Evolutionary conservation across 345 rosid genomes (phyloP).

Genomic region (Diplotaxis tenuifolia): DNA sequence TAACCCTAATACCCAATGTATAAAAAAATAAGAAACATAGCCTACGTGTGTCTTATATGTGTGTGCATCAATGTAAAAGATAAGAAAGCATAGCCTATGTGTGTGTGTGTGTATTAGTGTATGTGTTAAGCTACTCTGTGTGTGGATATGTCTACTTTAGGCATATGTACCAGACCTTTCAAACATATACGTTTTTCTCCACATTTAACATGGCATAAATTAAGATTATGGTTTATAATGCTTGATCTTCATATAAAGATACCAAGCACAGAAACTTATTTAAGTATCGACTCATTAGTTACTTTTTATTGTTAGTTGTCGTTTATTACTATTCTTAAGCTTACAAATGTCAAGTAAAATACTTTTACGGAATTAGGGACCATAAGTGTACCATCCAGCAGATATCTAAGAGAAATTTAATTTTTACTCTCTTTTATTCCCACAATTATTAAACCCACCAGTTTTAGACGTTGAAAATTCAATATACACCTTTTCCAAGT

Average conservation of each 20-base stretch:
- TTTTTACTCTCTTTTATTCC: no score
- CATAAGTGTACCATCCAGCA: no score
- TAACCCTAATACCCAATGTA: neutral
- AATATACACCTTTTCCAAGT: no score
- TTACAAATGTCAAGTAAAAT: no score
- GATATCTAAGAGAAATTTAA: no score
- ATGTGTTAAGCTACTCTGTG: constrained; percentile 3
- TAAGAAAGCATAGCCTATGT: neutral
- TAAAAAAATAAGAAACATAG: neutral
- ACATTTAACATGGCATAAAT: neutral
- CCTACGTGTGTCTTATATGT: neutral
- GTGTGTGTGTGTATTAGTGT: neutral
- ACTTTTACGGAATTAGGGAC: no score
- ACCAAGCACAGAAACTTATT: neutral
- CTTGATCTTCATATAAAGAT: neutral
- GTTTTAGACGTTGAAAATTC: no score
- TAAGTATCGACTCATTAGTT: no score
- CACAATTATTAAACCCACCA: no score
- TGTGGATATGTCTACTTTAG: neutral
- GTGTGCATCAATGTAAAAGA: neutral
- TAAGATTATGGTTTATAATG: neutral
- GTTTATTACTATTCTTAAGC: no score
- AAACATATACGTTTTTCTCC: no score
- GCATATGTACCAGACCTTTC: neutral
- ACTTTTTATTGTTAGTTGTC: neutral